These are phyloP conservation scores for Aspergillus bridgeri DNA, from an alignment of 495 filamentous ascomycete species.

Conservation along the genomic window DNA sequence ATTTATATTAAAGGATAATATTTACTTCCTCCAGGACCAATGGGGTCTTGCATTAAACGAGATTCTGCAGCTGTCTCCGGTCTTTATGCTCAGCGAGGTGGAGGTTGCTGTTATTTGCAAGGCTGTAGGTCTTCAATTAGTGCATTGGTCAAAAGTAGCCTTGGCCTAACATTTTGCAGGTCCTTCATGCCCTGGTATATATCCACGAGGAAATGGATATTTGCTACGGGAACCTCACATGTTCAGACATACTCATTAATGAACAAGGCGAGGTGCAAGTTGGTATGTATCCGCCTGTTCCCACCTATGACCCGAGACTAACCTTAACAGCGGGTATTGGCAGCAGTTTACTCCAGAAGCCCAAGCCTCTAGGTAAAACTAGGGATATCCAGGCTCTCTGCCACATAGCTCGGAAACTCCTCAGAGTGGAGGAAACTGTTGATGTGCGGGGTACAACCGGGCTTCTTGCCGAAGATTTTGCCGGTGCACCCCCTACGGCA, in stretches of 20 bases:
- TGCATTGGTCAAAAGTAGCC: not conserved
- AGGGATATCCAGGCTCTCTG: conserved; percentile 6
- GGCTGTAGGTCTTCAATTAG: conserved; percentile 6
- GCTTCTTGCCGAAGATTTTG: conserved; percentile 8
- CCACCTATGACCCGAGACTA: not conserved
- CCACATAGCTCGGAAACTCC: conserved; percentile 3
- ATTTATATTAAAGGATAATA: not conserved
- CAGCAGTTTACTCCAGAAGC: conserved; percentile 1
- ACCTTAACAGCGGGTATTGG: conserved; percentile 4
- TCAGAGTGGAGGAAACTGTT: not conserved
- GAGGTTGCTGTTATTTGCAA: conserved; percentile 10
- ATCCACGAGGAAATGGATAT: conserved; percentile 9
- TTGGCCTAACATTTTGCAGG: conserved; percentile 1
- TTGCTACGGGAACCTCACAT: conserved; percentile 3
- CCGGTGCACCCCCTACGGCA: not conserved
- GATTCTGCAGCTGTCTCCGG: not conserved
- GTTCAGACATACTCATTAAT: conserved; percentile 2
- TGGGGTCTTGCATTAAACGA: conserved; percentile 5
- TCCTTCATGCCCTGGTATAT: conserved; percentile 6
- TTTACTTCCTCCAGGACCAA: conserved; percentile 5
- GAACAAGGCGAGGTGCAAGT: conserved; percentile 7
- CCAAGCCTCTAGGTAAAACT: conserved; percentile 1
- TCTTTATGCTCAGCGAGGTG: conserved; percentile 5
- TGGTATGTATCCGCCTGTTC: not conserved
- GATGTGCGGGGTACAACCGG: conserved; percentile 3